Percentiles rank a stretch among this genome's conserved stretches.
Conservation (phyloP, 768 basidiomycete genomes). For the Lactarius hatsudake region DNA sequence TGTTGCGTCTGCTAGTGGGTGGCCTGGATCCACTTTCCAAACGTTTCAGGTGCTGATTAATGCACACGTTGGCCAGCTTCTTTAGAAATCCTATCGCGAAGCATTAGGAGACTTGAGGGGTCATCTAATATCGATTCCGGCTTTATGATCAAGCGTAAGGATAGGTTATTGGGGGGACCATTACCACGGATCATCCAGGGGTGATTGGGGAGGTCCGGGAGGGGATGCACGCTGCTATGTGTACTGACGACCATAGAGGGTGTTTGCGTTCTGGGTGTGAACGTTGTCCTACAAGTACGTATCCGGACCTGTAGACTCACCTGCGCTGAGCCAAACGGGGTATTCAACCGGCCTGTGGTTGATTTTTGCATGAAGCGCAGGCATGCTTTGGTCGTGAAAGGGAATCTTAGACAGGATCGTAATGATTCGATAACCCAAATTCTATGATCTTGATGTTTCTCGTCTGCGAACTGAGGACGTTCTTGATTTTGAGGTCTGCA, state of each 20-base stretch:
- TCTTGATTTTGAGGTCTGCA: conserved; percentile 96
- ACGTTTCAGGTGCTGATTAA: too few species aligned
- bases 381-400: conserved; percentile 99
- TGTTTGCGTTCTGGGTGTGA: conserved; percentile 81
- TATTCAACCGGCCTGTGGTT: conserved; percentile 97
- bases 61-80: too few species aligned
- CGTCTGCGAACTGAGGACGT: too few species aligned
- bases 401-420: conserved; percentile 64
- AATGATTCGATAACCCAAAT: too few species aligned
- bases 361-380: conserved; percentile 97
- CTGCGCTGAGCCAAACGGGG: conserved; percentile 92
- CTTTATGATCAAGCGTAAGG: too few species aligned
- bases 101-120: too few species aligned
- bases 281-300: not conserved
- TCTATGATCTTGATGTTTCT: too few species aligned
- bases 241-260: conserved; percentile 94
- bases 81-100: too few species aligned
- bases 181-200: conserved; percentile 90
- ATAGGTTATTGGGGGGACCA: conserved; percentile 41
- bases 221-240: conserved; percentile 68
- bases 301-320: conserved; percentile 43
- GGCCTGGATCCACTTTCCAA: too few species aligned
- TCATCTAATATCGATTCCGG: too few species aligned
- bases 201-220: conserved; percentile 82
- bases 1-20: too few species aligned